Base-by-base conservation (phyloP, 2,329 filamentous ascomycete species). In the Nothophoma quercina region DNA sequence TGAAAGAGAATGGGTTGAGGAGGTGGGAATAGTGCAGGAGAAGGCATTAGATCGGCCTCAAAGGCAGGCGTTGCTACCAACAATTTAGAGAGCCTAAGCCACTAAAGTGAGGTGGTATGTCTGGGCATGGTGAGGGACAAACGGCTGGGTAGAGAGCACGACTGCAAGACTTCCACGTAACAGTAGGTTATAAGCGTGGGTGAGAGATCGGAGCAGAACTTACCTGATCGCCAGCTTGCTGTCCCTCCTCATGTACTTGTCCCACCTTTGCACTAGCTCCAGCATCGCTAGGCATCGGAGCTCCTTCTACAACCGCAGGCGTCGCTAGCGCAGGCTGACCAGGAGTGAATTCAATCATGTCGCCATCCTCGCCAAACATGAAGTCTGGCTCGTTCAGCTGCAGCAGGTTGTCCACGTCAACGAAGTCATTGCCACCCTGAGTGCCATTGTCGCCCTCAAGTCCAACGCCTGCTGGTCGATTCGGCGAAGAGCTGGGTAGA, bases 311-410 rank as follows among this genome's bases (percentile, higher is more conserved):
- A 16, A 28, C 55, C 8, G 34, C 50, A 18, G 67, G 59, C 32
- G 63, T 67, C 29, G 49, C 54, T 18, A 48, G 40, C 38, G 57
- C 33, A 23, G 51, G 15, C 21, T 56, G 48, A 5, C 45, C 39
- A 4, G 57, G 52, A 18, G 54, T 42, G 6, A 83, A 66, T 42
- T 85, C 82, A 23, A 83, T 67, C 5, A 88, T 72, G 57, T 84
- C 82, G 7, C 85, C 86, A 54, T 88, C 80, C 12, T 80, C 83
- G 58, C 87, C 85, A 58, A 88, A 82, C 29, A 79, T 81, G 60
- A 89, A 86, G 44, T 81, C 81, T 18, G 79, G 76, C n/a, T 85
- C 81, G 9, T 53, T 58, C 7, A 66, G 65, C 42, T 77, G 69
- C 50, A 82, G 71, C 5, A 58, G 69, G 16, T 79, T 74, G 42